These are phyloP conservation scores for Priceomyces medius DNA, from an alignment of 805 yeast genomes.

Conservation along the genomic window DNA sequence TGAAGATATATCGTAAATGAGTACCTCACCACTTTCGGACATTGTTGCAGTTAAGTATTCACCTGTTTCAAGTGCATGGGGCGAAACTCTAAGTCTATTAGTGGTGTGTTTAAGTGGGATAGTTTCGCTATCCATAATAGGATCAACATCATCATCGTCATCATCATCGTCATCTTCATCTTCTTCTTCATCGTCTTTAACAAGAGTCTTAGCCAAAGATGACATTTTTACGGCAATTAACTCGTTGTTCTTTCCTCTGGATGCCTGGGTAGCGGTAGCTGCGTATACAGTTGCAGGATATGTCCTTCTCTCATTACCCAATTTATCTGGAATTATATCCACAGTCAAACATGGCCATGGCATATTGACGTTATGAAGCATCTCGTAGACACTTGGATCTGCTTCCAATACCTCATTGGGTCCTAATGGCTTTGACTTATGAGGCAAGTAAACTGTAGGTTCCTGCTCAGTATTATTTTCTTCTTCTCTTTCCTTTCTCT, in stretches of 20 bases:
- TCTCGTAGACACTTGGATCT: slow-evolving; percentile 92
- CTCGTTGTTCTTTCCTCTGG: slow-evolving; percentile 83
- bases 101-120: slow-evolving; percentile 79
- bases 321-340: slow-evolving; percentile 80
- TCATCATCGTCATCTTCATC: slow-evolving; percentile 69
- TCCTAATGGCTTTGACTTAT: slow-evolving; percentile 83
- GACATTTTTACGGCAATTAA: slow-evolving; percentile 79
- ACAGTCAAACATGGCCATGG: slow-evolving; percentile 97
- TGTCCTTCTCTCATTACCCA: slow-evolving; percentile 84
- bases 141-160: slow-evolving; percentile 67
- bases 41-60: slow-evolving; percentile 85
- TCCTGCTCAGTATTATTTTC: slow-evolving; percentile 31
- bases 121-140: slow-evolving; percentile 83
- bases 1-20: slow-evolving; percentile 75
- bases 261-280: slow-evolving; percentile 93
- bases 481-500: slow-evolving; percentile 34
- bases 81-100: slow-evolving; percentile 82
- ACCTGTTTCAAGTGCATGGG: slow-evolving; percentile 68
- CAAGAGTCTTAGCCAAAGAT: slow-evolving; percentile 79
- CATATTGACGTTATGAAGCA: slow-evolving; percentile 89
- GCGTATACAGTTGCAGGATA: slow-evolving; percentile 86
- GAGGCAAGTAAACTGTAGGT: slow-evolving; percentile 75
- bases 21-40: slow-evolving; percentile 88
- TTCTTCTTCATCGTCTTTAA: slow-evolving; percentile 77
- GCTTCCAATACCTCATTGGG: slow-evolving; percentile 96